Base-by-base conservation (phyloP, 495 filamentous ascomycete species). In the Penicilliopsis zonata region DNA sequence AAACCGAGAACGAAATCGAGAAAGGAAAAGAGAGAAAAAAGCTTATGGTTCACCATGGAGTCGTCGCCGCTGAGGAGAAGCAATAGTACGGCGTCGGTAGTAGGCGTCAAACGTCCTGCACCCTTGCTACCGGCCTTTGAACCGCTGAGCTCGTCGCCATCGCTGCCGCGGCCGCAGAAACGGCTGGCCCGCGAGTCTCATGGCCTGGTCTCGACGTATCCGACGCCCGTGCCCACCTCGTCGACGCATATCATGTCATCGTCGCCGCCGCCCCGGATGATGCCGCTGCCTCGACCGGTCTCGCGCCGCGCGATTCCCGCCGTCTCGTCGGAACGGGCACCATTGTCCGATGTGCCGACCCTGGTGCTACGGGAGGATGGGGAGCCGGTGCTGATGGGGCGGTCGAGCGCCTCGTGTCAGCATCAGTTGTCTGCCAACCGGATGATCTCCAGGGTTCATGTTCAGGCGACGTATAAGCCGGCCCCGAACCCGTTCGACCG, bases 51-150 rank as follows among this genome's bases (percentile, higher is more conserved):
- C 5, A 53, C 33, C 39, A 67, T 67, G 61, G 63, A 62, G 37
- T 62, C 63, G 13, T 65, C 63, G 42, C 57, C 62, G 18, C 46
- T 49, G n/a, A 49, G 53, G 44, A 50, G 54, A 44, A 52, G 46
- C 38, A 41, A 34, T 32, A 40, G 44, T 29, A 43, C 35, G 42
- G 49, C 70, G 49, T 57, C 65, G 31, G 57, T 62, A 9, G 69
- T 72, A 30, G 75, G 82, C 41, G 55, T 76, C 35, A 92, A 92
- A 65, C 78, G 85, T 57, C 74, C 82, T 25, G 80, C 80, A 38
- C 73, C 85, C 35, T 57, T 98, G 30, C 73, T 96, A 22, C 90
- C 90, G 36, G 79, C 90, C 4, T 94, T 96, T 57, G 90, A 98
- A 59, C 90, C 86, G 19, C 67, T 81, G 34, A 88, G 82, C 31